Evolutionary conservation across 2,329 filamentous ascomycete genomes (phyloP).

Genomic region (Calonectria pauciramosa): DNA sequence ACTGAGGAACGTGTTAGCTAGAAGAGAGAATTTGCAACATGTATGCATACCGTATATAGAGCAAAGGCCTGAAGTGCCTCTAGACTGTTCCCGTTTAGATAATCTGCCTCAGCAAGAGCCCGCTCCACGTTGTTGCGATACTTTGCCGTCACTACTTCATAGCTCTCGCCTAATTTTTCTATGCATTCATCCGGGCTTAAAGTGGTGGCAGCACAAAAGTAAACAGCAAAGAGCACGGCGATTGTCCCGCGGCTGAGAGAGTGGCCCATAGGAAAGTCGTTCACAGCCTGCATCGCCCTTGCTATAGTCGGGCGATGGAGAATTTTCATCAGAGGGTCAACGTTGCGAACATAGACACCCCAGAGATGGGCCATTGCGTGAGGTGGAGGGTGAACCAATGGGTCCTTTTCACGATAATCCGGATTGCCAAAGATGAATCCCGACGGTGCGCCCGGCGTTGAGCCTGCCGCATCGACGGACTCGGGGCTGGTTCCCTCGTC

Average conservation of each 20-base stretch:
- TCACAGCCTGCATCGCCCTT: slow-evolving; percentile 45
- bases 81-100: slow-evolving; percentile 56
- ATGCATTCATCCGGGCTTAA: slow-evolving; percentile 49
- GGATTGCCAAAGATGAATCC: slow-evolving; percentile 47
- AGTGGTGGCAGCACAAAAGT: slow-evolving; percentile 56
- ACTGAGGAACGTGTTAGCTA: slow-evolving; percentile 29
- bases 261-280: slow-evolving; percentile 33
- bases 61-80: slow-evolving; percentile 58
- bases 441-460: slow-evolving; percentile 42
- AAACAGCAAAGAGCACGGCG: slow-evolving; percentile 59
- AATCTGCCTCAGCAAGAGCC: slow-evolving; percentile 58
- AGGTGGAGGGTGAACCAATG: slow-evolving; percentile 51
- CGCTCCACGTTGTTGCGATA: slow-evolving; percentile 54
- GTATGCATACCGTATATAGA: slow-evolving; percentile 51
- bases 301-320: slow-evolving; percentile 58
- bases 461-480: slow-evolving; percentile 38
- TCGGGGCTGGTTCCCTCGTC: slow-evolving; percentile 50
- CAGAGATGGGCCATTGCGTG: slow-evolving; percentile 55
- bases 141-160: slow-evolving; percentile 46
- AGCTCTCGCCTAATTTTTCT: slow-evolving; percentile 51
- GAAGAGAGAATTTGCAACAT: neutral
- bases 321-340: slow-evolving; percentile 60
- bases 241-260: slow-evolving; percentile 44
- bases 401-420: slow-evolving; percentile 36
- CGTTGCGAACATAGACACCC: slow-evolving; percentile 54